phyloP scores from a whole-genome alignment of 495 filamentous ascomycete genomes.

The Neurospora sublineolata region DNA sequence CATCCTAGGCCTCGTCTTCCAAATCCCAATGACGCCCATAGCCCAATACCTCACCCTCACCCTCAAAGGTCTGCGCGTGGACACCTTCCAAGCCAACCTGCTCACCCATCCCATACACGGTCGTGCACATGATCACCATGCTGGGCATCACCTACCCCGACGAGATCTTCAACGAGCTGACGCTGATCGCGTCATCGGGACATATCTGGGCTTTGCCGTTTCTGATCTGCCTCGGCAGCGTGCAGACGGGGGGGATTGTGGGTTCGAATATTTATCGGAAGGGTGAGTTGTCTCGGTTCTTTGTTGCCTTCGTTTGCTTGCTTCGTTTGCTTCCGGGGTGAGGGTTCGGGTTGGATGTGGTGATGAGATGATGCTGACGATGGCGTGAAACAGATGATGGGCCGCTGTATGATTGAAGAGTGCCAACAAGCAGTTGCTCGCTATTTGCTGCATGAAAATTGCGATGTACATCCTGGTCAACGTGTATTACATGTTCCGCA shows the following conservation, averaged over 20 bases:
- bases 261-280: slow-evolving; percentile 53
- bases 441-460: slow-evolving; percentile 43
- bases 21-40: slow-evolving; percentile 47
- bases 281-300: slow-evolving; percentile 23
- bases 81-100: slow-evolving; percentile 55
- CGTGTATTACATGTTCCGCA: slow-evolving; percentile 51
- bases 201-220: slow-evolving; percentile 49
- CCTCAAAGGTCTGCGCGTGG: slow-evolving; percentile 49
- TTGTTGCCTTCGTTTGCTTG: slow-evolving; percentile 15
- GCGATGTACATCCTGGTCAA: slow-evolving; percentile 45
- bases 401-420: slow-evolving; percentile 48
- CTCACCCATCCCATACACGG: slow-evolving; percentile 29
- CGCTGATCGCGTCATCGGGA: slow-evolving; percentile 31
- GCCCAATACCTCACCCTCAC: slow-evolving; percentile 55
- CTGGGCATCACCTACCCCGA: slow-evolving; percentile 37
- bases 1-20: slow-evolving; percentile 49
- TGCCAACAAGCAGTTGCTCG: slow-evolving; percentile 52
- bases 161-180: slow-evolving; percentile 39
- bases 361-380: slow-evolving; percentile 33
- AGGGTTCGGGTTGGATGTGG: not conserved
- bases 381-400: slow-evolving; percentile 36
- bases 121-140: slow-evolving; percentile 34
- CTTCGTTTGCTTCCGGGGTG: too few species aligned
- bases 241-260: slow-evolving; percentile 53
- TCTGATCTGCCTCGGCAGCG: slow-evolving; percentile 40